phyloP scores from a whole-genome alignment of 2,329 filamentous ascomycete genomes.

The Stenocarpella maydis region DNA sequence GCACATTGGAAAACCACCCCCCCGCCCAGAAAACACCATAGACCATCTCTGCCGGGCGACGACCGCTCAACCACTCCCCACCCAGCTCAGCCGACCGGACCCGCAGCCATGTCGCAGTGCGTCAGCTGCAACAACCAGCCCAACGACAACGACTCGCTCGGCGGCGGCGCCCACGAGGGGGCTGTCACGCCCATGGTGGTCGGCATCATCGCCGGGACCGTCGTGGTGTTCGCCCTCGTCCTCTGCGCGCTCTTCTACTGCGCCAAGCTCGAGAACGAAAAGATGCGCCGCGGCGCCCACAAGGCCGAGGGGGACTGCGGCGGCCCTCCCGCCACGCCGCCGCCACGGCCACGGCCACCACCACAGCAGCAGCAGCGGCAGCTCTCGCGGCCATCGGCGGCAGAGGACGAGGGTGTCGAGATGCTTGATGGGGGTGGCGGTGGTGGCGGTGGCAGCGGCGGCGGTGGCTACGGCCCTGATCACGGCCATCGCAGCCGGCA shows the following conservation, averaged over 20 bases:
- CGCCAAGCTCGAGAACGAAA: slow-evolving; percentile 35
- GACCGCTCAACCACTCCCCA: too few relatives aligned
- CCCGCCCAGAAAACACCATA: too few relatives aligned
- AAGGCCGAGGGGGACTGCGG: slow-evolving; percentile 7
- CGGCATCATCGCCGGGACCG: slow-evolving; percentile 34
- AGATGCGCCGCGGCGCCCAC: slow-evolving; percentile 5
- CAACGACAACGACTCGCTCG: slow-evolving; percentile 32
- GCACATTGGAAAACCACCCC: neutral
- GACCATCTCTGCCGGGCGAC: too few relatives aligned
- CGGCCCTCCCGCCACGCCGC: neutral
- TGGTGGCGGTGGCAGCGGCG: neutral
- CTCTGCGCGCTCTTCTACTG: slow-evolving; percentile 36
- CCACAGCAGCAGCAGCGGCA: neutral
- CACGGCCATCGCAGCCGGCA: neutral
- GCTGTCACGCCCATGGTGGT: slow-evolving; percentile 33
- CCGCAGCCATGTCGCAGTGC: slow-evolving; percentile 32
- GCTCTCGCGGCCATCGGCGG: neutral
- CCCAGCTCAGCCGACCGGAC: too few relatives aligned
- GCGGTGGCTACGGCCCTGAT: too few relatives aligned
- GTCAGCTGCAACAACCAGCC: slow-evolving; percentile 36
- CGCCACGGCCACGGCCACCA: neutral
- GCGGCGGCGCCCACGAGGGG: slow-evolving; percentile 31
- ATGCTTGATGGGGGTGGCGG: neutral
- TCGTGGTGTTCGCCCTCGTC: slow-evolving; percentile 32
- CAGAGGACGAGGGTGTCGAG: neutral